Evolutionary conservation across 2,329 filamentous ascomycete genomes (phyloP).

Genomic region (Trichophyton schoenleinii): DNA sequence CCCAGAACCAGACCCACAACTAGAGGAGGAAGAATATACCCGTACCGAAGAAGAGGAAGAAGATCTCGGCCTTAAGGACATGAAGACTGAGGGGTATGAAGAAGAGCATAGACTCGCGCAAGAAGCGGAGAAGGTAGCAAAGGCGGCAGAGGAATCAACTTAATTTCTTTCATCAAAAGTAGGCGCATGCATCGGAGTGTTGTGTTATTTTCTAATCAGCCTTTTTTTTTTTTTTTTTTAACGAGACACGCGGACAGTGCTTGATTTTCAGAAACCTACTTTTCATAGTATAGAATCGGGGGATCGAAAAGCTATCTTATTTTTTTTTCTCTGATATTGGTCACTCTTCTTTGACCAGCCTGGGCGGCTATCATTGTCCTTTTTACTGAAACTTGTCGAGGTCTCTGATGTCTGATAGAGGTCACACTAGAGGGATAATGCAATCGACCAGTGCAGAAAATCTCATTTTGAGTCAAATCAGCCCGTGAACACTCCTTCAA

Average conservation of each 20-base stretch:
- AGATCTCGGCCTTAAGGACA: constrained; percentile 77
- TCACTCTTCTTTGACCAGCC: not conserved
- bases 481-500: too few relatives aligned
- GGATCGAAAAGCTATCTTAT: not conserved
- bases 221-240: not conserved
- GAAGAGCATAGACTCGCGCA: constrained; percentile 30
- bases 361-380: not conserved
- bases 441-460: too few relatives aligned
- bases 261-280: not conserved
- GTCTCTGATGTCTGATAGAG: not conserved
- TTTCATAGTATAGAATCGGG: not conserved
- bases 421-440: not conserved
- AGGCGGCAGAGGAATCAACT: not conserved
- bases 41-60: constrained; percentile 88
- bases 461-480: too few relatives aligned
- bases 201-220: too few relatives aligned
- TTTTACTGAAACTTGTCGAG: not conserved
- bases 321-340: not conserved
- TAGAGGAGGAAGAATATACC: constrained; percentile 69
- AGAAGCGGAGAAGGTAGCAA: not conserved
- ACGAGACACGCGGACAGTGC: not conserved
- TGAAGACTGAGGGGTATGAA: constrained; percentile 83
- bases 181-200: not conserved
- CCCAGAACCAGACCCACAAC: constrained; percentile 70
- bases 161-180: not conserved